Conservation (phyloP, 306 rosid species). For the Pterocarpus macrocarpus region DNA sequence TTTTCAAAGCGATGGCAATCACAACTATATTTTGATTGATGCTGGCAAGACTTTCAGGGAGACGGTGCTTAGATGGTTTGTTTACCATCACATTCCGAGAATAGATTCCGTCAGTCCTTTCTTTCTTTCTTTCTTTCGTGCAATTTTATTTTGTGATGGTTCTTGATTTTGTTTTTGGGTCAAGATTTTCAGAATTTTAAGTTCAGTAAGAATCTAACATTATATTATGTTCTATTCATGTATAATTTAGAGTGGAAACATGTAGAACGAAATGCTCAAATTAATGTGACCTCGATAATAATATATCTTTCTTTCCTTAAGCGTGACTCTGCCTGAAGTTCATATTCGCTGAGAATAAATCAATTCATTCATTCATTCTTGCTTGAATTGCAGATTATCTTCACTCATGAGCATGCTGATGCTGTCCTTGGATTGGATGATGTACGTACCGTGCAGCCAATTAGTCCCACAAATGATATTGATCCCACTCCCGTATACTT, state of each 20-base stretch:
- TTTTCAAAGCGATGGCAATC: slow-evolving; percentile 62
- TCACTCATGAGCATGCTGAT: slow-evolving; percentile 96
- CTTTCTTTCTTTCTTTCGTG: not conserved
- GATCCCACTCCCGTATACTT: slow-evolving; percentile 79
- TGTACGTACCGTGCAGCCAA: slow-evolving; percentile 76
- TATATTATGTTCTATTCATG: not conserved
- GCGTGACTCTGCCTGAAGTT: not conserved
- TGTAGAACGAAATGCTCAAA: too few species aligned
- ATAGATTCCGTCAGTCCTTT: slow-evolving; percentile 74
- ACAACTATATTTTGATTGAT: slow-evolving; percentile 73
- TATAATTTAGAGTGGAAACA: not conserved
- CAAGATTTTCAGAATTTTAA: not conserved
- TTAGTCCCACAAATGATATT: slow-evolving; percentile 75
- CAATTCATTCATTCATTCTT: slow-evolving; percentile 15
- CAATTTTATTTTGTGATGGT: not conserved
- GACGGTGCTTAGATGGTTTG: slow-evolving; percentile 87
- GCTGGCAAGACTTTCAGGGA: slow-evolving; percentile 91
- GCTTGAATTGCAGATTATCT: slow-evolving; percentile 68
- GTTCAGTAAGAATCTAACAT: not conserved
- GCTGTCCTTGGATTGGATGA: slow-evolving; percentile 93
- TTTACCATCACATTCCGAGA: slow-evolving; percentile 74
- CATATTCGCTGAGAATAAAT: slow-evolving; percentile 12
- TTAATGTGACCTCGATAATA: too few species aligned
- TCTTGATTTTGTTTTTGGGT: too few species aligned
- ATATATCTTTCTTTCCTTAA: too few species aligned